Base-by-base conservation (phyloP, 441 rosid genomes). In the Hura crepitans region DNA sequence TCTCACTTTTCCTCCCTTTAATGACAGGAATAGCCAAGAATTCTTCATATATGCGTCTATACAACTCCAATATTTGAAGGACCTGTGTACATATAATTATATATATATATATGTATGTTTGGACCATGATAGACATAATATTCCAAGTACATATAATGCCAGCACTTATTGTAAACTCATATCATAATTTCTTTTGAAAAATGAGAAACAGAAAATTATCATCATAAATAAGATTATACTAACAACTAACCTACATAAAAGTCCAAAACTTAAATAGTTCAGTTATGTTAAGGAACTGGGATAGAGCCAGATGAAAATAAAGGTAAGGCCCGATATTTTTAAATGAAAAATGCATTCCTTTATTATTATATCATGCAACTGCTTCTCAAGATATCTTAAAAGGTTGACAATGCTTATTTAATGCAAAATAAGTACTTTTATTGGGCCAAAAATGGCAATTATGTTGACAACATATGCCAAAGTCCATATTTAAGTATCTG, bases 1-100 rank as follows among this genome's bases (percentile, higher is more conserved):
- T 79, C 85, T 95, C 99, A 84, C 96, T 92, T 84, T 92, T 95
- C 86, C 80, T 87, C 39, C 99, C 99, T 83, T 91, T 95, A 67
- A 91, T 79, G 70, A 95, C 92, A 59, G 99, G 99, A 62, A 92
- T 80, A 22, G 99, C 98, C 68, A 92, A 87, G 77, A 81, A 92
- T 72, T 90, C 99, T 85, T 95, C 97, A 70, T 95, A 95, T 69
- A 95, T 86, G 55, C 87, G 88, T 56, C 92, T 80, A 74, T 92
- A 95, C 12, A 95, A 87, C 71, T 95, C 97, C 91, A 92, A 84
- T 79, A 92, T 86, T 75, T 91, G 86, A 77, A 90, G 95, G 72
- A 95, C 99, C 99, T 92, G 80, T n/a, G n/a, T n/a, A 74, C 60
- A 79, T 49, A 77, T 56, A 43, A 62, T n/a, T n/a, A n/a, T n/a